Percentiles rank a stretch among this genome's conserved stretches.
Conservation (phyloP, 192 early-diverging fungal species). For the Coemansia sp. region DNA sequence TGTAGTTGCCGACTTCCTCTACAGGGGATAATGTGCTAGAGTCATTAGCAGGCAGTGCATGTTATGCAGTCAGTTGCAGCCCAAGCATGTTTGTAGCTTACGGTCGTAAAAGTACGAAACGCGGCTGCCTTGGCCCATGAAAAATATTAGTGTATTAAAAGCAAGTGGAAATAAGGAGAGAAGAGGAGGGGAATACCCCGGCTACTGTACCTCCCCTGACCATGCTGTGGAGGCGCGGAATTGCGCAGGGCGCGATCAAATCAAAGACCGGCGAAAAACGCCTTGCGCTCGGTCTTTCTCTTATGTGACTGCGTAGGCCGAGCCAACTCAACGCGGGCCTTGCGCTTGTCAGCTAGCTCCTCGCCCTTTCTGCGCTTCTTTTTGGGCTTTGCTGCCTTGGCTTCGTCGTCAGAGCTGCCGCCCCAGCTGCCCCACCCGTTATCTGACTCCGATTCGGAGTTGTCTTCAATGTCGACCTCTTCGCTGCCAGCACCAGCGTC, state of each 20-base stretch:
- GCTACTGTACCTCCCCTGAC: background rate
- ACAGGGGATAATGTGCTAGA: constrained; percentile 1
- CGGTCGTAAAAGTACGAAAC: constrained; percentile 62
- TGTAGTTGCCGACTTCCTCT: constrained; percentile 71
- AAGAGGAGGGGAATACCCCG: background rate
- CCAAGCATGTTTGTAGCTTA: constrained; percentile 6
- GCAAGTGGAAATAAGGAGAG: background rate
- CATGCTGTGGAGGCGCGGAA: background rate
- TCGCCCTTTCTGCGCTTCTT: constrained; percentile 14
- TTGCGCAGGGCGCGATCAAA: background rate
- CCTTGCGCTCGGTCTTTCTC: constrained; percentile 17
- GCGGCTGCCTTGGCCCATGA: constrained; percentile 22
- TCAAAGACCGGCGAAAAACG: constrained; percentile 46
- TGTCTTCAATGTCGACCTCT: constrained; percentile 46
- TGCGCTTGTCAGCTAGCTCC: constrained; percentile 32
- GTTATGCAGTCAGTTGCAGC: background rate
- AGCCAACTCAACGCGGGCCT: constrained; percentile 14
- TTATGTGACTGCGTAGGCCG: constrained; percentile 18
- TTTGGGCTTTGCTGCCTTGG: constrained; percentile 6
- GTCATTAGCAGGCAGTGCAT: background rate
- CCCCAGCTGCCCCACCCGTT: constrained; percentile 43
- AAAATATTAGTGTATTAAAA: constrained; percentile 1
- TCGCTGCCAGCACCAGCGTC: constrained; percentile 10
- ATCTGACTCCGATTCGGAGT: constrained; percentile 25
- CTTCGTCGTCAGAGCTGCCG: constrained; percentile 15